Conservation (phyloP, 2,329 filamentous ascomycete genomes). For the Beauveria caledonica region DNA sequence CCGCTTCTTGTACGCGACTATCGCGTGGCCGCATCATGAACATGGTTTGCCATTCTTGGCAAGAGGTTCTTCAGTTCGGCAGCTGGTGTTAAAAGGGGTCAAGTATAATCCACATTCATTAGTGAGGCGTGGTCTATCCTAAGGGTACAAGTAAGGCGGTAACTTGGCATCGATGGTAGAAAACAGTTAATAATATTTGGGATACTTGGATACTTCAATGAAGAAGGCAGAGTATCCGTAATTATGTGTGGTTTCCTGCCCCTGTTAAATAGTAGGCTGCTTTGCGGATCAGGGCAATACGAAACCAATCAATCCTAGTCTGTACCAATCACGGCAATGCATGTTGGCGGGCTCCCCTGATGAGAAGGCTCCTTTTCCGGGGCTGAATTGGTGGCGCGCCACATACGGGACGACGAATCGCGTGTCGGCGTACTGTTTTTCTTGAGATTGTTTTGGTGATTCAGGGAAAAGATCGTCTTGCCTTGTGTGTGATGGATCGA, state of each 20-base stretch:
- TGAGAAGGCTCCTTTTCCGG: neutral
- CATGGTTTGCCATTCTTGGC: too few relatives aligned
- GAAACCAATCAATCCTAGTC: neutral
- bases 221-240: too few relatives aligned
- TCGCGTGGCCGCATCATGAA: too few relatives aligned
- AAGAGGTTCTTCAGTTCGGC: too few relatives aligned
- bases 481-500: too few relatives aligned
- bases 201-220: neutral
- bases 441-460: neutral
- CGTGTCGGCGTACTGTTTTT: neutral
- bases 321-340: neutral
- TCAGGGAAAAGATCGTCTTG: neutral
- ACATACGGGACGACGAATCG: neutral
- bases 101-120: too few relatives aligned
- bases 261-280: neutral
- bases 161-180: neutral
- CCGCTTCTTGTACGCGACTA: too few relatives aligned
- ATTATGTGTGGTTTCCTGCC: neutral
- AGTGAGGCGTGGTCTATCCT: too few relatives aligned
- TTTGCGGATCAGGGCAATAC: neutral
- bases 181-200: neutral
- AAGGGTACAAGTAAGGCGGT: too few relatives aligned
- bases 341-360: neutral
- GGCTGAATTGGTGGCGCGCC: neutral
- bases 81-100: too few relatives aligned